Evolutionary conservation across 768 basidiomycete genomes (phyloP).

Genomic region (Naganishia antarctica): DNA sequence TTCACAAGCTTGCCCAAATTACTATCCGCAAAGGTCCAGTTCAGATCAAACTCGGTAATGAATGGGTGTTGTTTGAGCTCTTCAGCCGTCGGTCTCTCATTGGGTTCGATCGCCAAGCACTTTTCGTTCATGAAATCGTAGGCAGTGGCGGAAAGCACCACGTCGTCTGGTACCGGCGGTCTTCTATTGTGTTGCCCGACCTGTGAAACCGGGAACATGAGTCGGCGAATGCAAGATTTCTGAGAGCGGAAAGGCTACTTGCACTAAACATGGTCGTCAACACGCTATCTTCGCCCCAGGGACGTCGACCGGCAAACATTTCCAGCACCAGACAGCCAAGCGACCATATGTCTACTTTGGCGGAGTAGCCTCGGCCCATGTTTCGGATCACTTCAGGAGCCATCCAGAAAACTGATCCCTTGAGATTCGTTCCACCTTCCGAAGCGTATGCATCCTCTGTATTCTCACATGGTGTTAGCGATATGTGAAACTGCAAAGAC

Average conservation of each 20-base stretch:
- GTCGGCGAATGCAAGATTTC: background rate
- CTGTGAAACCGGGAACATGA: background rate
- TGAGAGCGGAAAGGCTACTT: conserved; percentile 31
- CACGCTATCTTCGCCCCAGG: conserved; percentile 77
- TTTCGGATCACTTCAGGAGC: conserved; percentile 83
- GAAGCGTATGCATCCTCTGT: conserved; percentile 74
- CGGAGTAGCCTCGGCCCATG: conserved; percentile 78
- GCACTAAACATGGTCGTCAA: conserved; percentile 95
- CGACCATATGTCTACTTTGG: conserved; percentile 93
- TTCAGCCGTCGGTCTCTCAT: conserved; percentile 70
- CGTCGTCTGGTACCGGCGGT: conserved; percentile 82
- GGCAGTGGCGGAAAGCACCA: conserved; percentile 67
- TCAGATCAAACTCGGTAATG: conserved; percentile 40
- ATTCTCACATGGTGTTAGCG: background rate
- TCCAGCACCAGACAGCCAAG: conserved; percentile 97
- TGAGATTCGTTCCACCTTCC: conserved; percentile 82
- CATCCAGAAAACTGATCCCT: conserved; percentile 99
- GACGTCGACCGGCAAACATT: conserved; percentile 96
- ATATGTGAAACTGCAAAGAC: background rate
- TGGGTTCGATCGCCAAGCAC: conserved; percentile 87
- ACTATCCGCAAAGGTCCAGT: conserved; percentile 44
- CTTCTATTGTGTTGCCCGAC: conserved; percentile 73
- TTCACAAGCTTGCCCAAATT: conserved; percentile 44
- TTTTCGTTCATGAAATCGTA: conserved; percentile 73
- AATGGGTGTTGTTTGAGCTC: conserved; percentile 74